Evolutionary conservation across 257 asterid genomes (phyloP).

Genomic region (Ocimum tenuiflorum): DNA sequence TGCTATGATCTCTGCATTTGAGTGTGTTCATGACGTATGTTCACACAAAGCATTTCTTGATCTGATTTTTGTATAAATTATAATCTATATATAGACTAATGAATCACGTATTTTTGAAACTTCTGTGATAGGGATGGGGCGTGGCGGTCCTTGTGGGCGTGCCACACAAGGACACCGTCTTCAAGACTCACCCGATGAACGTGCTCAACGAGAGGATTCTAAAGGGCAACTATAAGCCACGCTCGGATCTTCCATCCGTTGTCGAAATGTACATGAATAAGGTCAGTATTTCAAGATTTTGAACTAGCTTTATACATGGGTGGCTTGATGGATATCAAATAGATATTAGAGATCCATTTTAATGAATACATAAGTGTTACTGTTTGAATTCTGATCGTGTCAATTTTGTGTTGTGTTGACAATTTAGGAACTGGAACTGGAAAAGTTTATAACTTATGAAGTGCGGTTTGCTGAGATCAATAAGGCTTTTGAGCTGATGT

Average conservation of each 20-base stretch:
- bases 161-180: no score
- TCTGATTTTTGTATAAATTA: no score
- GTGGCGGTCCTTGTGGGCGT: slow-evolving; percentile 74
- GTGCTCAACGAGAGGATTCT: slow-evolving; percentile 54
- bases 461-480: slow-evolving; percentile 46
- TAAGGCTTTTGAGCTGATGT: slow-evolving; percentile 57
- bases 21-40: slow-evolving; percentile 68
- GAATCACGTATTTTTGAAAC: neutral
- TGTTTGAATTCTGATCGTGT: no score
- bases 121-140: slow-evolving; percentile 85
- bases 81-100: no score
- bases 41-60: neutral
- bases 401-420: no score
- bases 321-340: no score
- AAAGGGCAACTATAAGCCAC: slow-evolving; percentile 63
- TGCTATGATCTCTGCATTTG: slow-evolving; percentile 75
- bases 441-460: slow-evolving; percentile 51
- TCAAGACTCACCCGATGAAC: slow-evolving; percentile 55
- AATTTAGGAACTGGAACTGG: slow-evolving; percentile 48
- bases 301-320: no score
- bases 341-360: no score
- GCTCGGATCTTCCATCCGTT: slow-evolving; percentile 46
- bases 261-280: slow-evolving; percentile 65
- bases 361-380: no score
- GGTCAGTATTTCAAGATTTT: no score